These are phyloP conservation scores for Penicillium manginii DNA, from an alignment of 495 filamentous ascomycete species.

Conservation along the genomic window DNA sequence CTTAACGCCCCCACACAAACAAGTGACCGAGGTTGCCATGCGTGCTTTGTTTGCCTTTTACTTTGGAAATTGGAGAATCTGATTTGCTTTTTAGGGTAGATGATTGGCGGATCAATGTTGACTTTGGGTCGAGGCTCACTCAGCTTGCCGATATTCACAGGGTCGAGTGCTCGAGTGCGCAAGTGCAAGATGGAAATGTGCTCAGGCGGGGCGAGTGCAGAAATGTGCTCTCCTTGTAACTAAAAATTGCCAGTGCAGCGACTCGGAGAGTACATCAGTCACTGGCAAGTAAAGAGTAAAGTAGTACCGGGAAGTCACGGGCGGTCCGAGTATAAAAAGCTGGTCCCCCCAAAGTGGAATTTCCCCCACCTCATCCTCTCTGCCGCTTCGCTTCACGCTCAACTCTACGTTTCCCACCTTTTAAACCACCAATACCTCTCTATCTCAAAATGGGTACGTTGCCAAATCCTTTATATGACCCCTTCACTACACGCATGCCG, in stretches of 20 bases:
- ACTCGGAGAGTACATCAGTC: slow-evolving; percentile 1
- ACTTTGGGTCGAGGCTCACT: neutral
- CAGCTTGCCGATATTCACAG: no score
- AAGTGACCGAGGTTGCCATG: slow-evolving; percentile 46
- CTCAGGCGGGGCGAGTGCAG: slow-evolving; percentile 33
- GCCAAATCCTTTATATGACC: neutral
- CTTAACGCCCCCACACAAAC: slow-evolving; percentile 57
- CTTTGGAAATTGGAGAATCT: slow-evolving; percentile 2
- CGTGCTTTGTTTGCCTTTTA: neutral
- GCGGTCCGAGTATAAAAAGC: slow-evolving; percentile 23
- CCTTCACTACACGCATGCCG: neutral
- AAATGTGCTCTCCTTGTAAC: slow-evolving; percentile 28
- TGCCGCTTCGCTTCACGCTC: neutral
- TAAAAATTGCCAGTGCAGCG: no score
- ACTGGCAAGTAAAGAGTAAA: neutral
- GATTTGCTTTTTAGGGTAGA: neutral
- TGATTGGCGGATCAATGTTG: neutral
- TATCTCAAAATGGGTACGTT: slow-evolving; percentile 33
- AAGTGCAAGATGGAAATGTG: slow-evolving; percentile 18
- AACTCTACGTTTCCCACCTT: slow-evolving; percentile 5
- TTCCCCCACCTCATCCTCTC: neutral
- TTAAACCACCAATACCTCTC: neutral
- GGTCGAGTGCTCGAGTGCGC: neutral
- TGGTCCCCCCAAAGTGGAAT: no score
- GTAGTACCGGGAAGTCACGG: slow-evolving; percentile 29